Evolutionary conservation across 805 yeast genomes (phyloP).

Genomic region (Yarrowia keelungensis): DNA sequence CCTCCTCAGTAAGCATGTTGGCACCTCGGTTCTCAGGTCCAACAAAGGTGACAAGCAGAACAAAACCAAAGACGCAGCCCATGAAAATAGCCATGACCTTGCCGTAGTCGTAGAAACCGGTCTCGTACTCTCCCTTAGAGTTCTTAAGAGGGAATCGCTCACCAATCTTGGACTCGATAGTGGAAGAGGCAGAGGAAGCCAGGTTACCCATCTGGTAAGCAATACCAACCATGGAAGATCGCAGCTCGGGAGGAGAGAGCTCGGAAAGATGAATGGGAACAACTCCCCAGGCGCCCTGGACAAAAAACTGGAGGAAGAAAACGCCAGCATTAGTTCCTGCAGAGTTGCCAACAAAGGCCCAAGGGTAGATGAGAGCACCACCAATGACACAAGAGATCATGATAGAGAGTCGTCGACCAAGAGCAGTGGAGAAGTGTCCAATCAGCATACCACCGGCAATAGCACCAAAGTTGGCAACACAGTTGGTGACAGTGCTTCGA

Average conservation of each 20-base stretch:
- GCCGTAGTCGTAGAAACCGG: slow-evolving; percentile 61
- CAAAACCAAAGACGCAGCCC: slow-evolving; percentile 66
- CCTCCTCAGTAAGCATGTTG: slow-evolving; percentile 7
- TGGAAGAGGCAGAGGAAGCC: slow-evolving; percentile 72
- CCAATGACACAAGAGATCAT: slow-evolving; percentile 59
- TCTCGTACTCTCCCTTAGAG: slow-evolving; percentile 47
- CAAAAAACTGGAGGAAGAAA: slow-evolving; percentile 69
- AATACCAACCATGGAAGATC: slow-evolving; percentile 67
- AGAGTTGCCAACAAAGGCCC: slow-evolving; percentile 56
- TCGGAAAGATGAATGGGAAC: slow-evolving; percentile 71
- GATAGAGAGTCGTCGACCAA: slow-evolving; percentile 68
- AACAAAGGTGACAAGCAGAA: slow-evolving; percentile 56
- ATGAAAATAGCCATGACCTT: slow-evolving; percentile 73
- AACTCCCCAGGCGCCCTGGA: slow-evolving; percentile 74
- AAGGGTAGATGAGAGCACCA: slow-evolving; percentile 68
- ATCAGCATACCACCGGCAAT: slow-evolving; percentile 66
- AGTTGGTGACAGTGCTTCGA: slow-evolving; percentile 64
- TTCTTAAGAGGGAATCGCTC: slow-evolving; percentile 61
- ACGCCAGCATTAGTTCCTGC: slow-evolving; percentile 64
- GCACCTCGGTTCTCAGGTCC: slow-evolving; percentile 61
- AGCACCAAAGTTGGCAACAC: slow-evolving; percentile 72
- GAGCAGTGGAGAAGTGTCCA: slow-evolving; percentile 62
- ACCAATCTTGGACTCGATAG: slow-evolving; percentile 72
- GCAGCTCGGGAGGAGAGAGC: slow-evolving; percentile 68
- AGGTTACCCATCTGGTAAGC: slow-evolving; percentile 76